Base-by-base conservation (phyloP, 2,329 filamentous ascomycete genomes). In the Pyrenochaeta sp. region DNA sequence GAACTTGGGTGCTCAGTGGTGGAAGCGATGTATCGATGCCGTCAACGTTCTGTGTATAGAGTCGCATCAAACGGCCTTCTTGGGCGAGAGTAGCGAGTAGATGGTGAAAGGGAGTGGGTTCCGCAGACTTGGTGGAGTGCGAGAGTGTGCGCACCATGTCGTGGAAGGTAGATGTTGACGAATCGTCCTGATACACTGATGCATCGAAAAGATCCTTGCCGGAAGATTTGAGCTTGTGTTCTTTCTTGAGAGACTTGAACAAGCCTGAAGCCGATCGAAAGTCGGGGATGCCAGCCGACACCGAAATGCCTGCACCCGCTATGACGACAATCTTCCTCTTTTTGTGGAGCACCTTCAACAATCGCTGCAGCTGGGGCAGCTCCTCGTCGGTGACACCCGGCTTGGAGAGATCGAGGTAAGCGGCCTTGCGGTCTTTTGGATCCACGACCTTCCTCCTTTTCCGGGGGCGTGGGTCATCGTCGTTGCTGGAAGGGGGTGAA, bases 1-100 rank as follows among this genome's bases (percentile, higher is more conserved):
- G 94, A 1, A 96, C 85, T 37, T 82, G 81, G 0, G 94, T 97
- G 18, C 82, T 80, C 7, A 99, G 77, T 3, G 93, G 92, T 32
- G 84, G 77, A 71, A 99, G 81, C 6, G 85, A 83, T 0, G 90
- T 94, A 61, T 99, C 94, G 55, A 99, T 88, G 45, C 92, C 90
- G 73, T 99, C 94, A 22, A 99, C 93, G 60, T 99, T 99, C 67
- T 99, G 94, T 3, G 90, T 93, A 71, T 99, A 99, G 6, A 99
- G 81, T 29, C 94, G 89, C 66, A 96, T 78, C 17, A 99, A 75
- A 14, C 94, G 89, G 29, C 88, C 89, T 72, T 97, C 91, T 44
- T 89, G 82, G 3, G 93, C 90, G 15, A 99, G 79, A 3, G 91
- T 93, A 34, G 94, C 94, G 29, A 99, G 81, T 72, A 99, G 82